Percentiles rank a stretch among this genome's conserved stretches.
phyloP scores from a whole-genome alignment of 768 basidiomycete genomes.

The Nevesoporus exiguus region DNA sequence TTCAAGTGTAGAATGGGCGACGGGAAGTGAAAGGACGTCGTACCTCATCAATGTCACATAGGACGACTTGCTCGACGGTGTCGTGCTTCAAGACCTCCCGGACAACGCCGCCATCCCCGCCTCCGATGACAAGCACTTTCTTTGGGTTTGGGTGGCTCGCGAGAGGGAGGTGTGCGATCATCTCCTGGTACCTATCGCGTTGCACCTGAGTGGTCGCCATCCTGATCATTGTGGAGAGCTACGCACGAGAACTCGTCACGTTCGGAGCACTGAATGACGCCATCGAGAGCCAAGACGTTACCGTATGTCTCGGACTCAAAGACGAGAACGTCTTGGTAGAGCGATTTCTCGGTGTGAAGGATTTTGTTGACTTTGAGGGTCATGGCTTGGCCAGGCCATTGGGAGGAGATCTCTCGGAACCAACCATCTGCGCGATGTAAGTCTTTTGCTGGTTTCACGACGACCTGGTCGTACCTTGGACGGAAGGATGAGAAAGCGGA shows the following conservation, averaged over 20 bases:
- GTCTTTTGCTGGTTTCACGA: background rate
- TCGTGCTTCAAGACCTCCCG: conserved; percentile 95
- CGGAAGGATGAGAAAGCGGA: conserved; percentile 54
- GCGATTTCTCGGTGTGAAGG: conserved; percentile 88
- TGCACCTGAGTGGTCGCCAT: background rate
- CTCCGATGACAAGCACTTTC: conserved; percentile 95
- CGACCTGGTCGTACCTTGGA: conserved; percentile 38
- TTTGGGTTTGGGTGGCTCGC: conserved; percentile 95
- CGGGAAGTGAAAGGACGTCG: conserved; percentile 1
- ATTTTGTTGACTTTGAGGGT: conserved; percentile 94
- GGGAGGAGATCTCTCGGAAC: conserved; percentile 92
- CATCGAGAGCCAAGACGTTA: conserved; percentile 95
- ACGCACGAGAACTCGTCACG: conserved; percentile 97
- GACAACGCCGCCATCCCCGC: conserved; percentile 97
- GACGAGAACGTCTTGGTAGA: conserved; percentile 96
- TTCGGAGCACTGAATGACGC: conserved; percentile 95
- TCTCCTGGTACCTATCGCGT: conserved; percentile 86
- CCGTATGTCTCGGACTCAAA: conserved; percentile 95
- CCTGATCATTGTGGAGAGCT: background rate
- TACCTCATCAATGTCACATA: conserved; percentile 98
- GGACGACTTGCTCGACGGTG: conserved; percentile 84
- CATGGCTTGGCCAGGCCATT: conserved; percentile 99
- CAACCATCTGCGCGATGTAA: conserved; percentile 65
- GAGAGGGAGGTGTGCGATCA: conserved; percentile 97
- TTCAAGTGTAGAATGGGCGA: background rate